Conservation (phyloP, 176 grass and related monocot species). For the Lolium rigidum region DNA sequence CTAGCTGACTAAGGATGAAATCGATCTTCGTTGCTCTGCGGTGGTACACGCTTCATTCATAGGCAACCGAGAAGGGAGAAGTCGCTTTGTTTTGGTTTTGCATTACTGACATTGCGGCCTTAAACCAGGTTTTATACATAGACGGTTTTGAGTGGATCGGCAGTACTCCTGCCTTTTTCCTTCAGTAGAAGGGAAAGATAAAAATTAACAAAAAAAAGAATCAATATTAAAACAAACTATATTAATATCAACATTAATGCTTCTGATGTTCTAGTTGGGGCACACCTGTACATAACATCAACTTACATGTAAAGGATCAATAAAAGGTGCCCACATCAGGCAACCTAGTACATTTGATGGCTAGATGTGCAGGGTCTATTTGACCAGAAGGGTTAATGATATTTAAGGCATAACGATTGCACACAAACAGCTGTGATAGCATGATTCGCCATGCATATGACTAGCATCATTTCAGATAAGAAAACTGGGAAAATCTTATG, state of each 20-base stretch:
- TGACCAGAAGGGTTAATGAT: neutral
- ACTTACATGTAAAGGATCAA: neutral
- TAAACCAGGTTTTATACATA: neutral
- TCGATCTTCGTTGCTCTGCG: neutral
- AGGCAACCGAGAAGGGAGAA: neutral
- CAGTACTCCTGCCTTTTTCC: neutral
- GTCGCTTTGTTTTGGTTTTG: neutral
- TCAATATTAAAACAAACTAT: neutral
- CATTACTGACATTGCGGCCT: neutral
- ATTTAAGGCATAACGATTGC: conserved; percentile 8
- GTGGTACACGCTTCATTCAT: neutral
- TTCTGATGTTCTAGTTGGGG: neutral
- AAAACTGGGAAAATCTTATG: neutral
- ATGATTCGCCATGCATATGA: neutral
- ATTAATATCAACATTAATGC: neutral
- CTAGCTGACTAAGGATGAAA: neutral
- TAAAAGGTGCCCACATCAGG: neutral
- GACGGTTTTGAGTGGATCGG: neutral
- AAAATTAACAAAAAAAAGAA: neutral
- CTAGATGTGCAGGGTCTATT: neutral
- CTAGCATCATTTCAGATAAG: conserved; percentile 3
- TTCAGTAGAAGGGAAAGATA: neutral
- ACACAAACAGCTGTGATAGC: neutral
- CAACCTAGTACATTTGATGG: conserved; percentile 5
- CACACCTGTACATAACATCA: neutral